phyloP scores from a whole-genome alignment of 495 filamentous ascomycete genomes.

The Amorphotheca resinae region DNA sequence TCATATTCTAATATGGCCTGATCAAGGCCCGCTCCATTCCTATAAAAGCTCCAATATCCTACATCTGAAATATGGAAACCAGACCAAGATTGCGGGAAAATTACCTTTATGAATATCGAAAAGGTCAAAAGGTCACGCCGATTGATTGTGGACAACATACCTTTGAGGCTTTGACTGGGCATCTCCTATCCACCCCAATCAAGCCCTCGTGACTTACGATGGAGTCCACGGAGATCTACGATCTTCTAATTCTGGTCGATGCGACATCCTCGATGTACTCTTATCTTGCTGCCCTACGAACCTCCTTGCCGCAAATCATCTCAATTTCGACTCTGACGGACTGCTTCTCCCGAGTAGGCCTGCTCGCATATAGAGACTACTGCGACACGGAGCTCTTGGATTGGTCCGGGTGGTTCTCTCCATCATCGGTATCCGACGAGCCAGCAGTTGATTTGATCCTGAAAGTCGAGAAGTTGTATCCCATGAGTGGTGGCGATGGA shows the following conservation, averaged over 20 bases:
- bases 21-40: too few relatives aligned
- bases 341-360: constrained; percentile 31
- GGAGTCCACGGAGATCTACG: constrained; percentile 14
- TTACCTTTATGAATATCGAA: neutral
- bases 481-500: constrained; percentile 24
- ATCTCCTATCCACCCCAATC: neutral
- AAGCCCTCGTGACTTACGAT: neutral
- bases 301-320: constrained; percentile 32
- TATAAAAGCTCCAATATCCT: too few relatives aligned
- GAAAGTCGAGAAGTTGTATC: constrained; percentile 1
- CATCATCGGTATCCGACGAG: neutral
- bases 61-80: too few relatives aligned
- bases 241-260: constrained; percentile 30
- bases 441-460: constrained; percentile 2
- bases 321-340: constrained; percentile 31
- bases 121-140: neutral
- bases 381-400: constrained; percentile 20
- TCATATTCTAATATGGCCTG: too few relatives aligned
- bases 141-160: neutral
- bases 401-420: constrained; percentile 30
- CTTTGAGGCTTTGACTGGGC: neutral
- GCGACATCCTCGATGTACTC: constrained; percentile 31
- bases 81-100: too few relatives aligned
- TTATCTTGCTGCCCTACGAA: constrained; percentile 27
- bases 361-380: constrained; percentile 36